Conservation (phyloP, 345 rosid species). For the Eucalyptus pauciflora region DNA sequence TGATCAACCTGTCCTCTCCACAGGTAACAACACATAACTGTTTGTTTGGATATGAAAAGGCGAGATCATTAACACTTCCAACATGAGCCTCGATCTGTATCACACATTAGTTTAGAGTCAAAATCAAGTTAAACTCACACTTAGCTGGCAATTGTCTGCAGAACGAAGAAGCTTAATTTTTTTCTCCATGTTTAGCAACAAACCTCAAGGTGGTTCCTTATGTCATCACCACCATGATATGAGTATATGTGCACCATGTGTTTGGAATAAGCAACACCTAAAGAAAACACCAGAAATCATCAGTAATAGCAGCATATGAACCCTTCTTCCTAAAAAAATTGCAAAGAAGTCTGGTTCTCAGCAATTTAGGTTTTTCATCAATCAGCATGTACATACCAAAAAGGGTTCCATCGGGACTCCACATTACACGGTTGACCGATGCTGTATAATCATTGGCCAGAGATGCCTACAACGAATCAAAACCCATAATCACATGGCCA, state of each 20-base stretch:
- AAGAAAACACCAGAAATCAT: slow-evolving; percentile 1
- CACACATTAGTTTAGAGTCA: background rate
- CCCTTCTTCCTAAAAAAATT: background rate
- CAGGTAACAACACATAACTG: slow-evolving; percentile 62
- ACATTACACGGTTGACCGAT: slow-evolving; percentile 68
- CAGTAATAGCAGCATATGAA: background rate
- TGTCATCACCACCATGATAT: slow-evolving; percentile 49
- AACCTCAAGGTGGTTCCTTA: slow-evolving; percentile 69
- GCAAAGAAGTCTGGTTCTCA: background rate
- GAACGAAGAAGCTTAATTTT: background rate
- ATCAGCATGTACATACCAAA: slow-evolving; percentile 38
- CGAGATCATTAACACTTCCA: slow-evolving; percentile 82
- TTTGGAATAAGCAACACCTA: slow-evolving; percentile 90
- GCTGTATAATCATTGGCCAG: slow-evolving; percentile 41
- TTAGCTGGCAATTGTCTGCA: background rate
- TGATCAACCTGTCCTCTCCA: slow-evolving; percentile 71
- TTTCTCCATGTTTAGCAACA: background rate
- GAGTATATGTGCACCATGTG: slow-evolving; percentile 70
- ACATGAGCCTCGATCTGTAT: slow-evolving; percentile 79
- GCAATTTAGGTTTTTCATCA: background rate
- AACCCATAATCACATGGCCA: background rate
- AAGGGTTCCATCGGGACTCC: slow-evolving; percentile 83
- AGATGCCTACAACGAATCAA: slow-evolving; percentile 26
- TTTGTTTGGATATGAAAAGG: slow-evolving; percentile 69
- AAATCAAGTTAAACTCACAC: background rate